Conservation (phyloP, 2,329 filamentous ascomycete species). For the Fusarium ramigenum region DNA sequence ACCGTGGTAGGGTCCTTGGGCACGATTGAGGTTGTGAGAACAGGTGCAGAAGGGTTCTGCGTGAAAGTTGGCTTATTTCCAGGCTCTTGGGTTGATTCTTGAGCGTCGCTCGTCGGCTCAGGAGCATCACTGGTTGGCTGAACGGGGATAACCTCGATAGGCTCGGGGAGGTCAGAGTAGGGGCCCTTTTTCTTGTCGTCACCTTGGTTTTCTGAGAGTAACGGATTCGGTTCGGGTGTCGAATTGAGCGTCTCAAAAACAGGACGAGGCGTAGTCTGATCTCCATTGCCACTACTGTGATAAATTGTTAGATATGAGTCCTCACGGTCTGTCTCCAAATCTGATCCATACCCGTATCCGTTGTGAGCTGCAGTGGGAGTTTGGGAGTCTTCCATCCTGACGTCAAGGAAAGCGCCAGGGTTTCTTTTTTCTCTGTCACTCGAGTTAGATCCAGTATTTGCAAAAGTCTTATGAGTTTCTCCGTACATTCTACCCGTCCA, state of each 20-base stretch:
- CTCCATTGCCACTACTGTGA: conserved; percentile 20
- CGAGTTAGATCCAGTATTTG: conserved; percentile 5
- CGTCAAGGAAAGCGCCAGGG: conserved; percentile 26
- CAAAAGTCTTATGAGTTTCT: neutral
- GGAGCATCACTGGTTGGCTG: neutral
- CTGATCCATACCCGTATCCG: conserved; percentile 27
- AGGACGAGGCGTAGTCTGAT: conserved; percentile 38
- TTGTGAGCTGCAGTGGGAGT: conserved; percentile 30
- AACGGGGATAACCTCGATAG: conserved; percentile 36
- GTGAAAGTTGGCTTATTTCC: conserved; percentile 22
- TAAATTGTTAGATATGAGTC: conserved; percentile 14
- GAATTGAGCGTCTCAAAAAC: conserved; percentile 41
- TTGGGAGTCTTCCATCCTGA: conserved; percentile 20
- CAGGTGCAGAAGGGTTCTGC: conserved; percentile 20
- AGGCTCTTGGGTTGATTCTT: conserved; percentile 19
- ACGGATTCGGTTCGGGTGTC: conserved; percentile 28
- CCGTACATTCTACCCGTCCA: conserved; percentile 47
- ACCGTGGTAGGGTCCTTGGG: conserved; percentile 23
- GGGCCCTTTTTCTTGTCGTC: conserved; percentile 9
- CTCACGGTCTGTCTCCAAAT: neutral
- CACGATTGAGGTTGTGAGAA: conserved; percentile 34
- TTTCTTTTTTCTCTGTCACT: conserved; percentile 33
- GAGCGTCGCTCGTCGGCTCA: conserved; percentile 6
- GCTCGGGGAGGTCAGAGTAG: conserved; percentile 4
- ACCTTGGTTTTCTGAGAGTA: conserved; percentile 14